Evolutionary conservation across 176 grass and related monocot genomes (phyloP), one percentile per base, ranked within the genome.

Genomic region (Oryza officinalis): DNA sequence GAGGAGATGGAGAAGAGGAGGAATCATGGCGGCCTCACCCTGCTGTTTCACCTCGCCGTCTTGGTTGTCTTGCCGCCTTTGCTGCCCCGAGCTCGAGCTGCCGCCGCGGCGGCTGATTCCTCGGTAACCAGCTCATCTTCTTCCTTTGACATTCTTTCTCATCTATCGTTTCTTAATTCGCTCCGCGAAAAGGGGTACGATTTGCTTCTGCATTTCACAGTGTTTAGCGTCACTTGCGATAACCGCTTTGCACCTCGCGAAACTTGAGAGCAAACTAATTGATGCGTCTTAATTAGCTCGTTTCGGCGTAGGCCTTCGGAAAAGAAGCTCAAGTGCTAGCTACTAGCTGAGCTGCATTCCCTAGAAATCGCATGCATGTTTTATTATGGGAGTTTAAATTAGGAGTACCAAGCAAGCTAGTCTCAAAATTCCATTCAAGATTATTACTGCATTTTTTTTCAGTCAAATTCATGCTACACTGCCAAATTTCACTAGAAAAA

Each of bases 81-180:
- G 38, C 64, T 52, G 13, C 80, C 20, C 65, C 71, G 13, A 38
- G 87, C 75, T 8, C 71, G 6, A 63, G 87, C 75, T 8, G 13
- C 66, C 17, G 45, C 27, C 8, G 45, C 45, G 1, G 76, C 68
- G 1, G 76, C 68, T 10, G 40, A 66, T 32, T 65, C 69, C 73
- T 50, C 67, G 72, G 86, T 83, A 76, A 45, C 57, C 9, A 0
- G 22, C n/a, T 61, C 9, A 10, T 11, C n/a, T 23, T 52, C 47
- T 52, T 52, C 15, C 2, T 46, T 49, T 41, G 1, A 32, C 26
- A 26, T 25, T 13, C 4, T 23, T 14, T 14, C 3, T 18, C 50
- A 22, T 15, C 33, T 1, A 30, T 30, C 6, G 63, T 0, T 17
- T 33, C 7, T 32, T 18, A 15, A 41, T 41, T 49, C 2, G 45